Percentiles rank a stretch among this genome's conserved stretches.
Evolutionary conservation across 2,329 filamentous ascomycete genomes (phyloP).

Genomic region (Penicillium olsonii): DNA sequence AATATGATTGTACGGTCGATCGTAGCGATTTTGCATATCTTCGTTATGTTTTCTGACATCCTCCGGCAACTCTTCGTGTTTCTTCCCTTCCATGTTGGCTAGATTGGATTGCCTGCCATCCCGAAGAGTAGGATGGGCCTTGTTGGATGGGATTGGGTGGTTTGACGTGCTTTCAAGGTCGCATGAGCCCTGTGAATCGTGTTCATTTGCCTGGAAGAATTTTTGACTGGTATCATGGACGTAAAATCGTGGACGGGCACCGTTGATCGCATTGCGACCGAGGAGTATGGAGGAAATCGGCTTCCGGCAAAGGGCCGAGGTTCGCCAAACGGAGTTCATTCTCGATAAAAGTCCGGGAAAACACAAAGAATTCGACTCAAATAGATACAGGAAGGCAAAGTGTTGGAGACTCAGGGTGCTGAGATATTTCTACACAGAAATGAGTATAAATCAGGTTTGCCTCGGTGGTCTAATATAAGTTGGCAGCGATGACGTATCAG

Average conservation of each 20-base stretch:
- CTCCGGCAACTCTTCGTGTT: constrained; percentile 27
- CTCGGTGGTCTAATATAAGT: no score
- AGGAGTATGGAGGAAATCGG: not conserved
- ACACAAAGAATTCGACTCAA: not conserved
- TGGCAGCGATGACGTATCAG: no score
- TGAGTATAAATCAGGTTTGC: no score
- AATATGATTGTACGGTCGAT: constrained; percentile 36
- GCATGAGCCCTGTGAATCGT: not conserved
- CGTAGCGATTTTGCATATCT: constrained; percentile 33
- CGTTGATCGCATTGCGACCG: not conserved
- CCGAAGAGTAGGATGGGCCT: constrained; percentile 35
- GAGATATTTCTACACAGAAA: not conserved
- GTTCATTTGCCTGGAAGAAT: not conserved
- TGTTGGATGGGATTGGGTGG: constrained; percentile 31
- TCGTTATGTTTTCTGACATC: constrained; percentile 38
- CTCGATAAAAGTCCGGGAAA: not conserved
- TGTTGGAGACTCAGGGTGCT: no score
- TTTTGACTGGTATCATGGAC: not conserved
- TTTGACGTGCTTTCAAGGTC: constrained; percentile 2
- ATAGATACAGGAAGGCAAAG: no score
- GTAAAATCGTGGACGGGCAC: not conserved
- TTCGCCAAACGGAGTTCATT: not conserved
- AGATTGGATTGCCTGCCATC: constrained; percentile 32
- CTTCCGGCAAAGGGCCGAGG: not conserved
- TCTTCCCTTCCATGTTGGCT: constrained; percentile 29